Evolutionary conservation across 768 basidiomycete species (phyloP), one percentile per base, ranked within the genome.

Genomic region (Sporobolomyces roseus): DNA sequence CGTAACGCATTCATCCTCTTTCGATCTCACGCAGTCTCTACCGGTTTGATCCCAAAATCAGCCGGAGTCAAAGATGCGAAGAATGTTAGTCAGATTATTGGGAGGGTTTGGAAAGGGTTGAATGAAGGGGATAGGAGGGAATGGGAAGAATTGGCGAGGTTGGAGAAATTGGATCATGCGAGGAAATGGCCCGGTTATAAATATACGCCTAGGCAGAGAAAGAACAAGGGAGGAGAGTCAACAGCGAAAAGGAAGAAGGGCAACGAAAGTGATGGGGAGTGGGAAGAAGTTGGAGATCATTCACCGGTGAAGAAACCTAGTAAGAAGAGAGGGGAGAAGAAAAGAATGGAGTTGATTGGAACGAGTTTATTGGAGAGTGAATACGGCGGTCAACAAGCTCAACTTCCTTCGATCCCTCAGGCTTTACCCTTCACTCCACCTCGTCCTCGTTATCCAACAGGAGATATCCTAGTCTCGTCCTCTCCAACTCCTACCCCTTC

Each of bases 1-100:
- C 81, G 86, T 21, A 90, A 90, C 77, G 86, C 88, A 0, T 90
- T 90, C 79, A 89, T 90, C 71, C 83, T 90, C 69, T 90, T 88
- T 76, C 83, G 89, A 48, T 87, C 85, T 75, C 85, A 89, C 75
- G 85, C 88, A 61, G 85, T 87, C 21, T 82, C 84, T 58, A 84
- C 87, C 69, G 82, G 85, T 61, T 82, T 84, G 68, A 80, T 84
- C 53, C 84, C 86, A 0, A 23, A 43, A 16, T 76, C 80, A 41
- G 32, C 81, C n/a, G 38, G 10, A 35, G 13, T 56, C 54, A 58
- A 58, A 21, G 84, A 88, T 56, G 89, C 91, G 77, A 86, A 88
- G 77, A 83, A 85, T 62, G 84, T 91, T 65, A 87, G 86, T 65
- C 83, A 85, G 63, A 83, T 89, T 59, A 87, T 86, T 3, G 89